Base-by-base conservation (phyloP, 179 eudicot species). In the Drosera spatulata region DNA sequence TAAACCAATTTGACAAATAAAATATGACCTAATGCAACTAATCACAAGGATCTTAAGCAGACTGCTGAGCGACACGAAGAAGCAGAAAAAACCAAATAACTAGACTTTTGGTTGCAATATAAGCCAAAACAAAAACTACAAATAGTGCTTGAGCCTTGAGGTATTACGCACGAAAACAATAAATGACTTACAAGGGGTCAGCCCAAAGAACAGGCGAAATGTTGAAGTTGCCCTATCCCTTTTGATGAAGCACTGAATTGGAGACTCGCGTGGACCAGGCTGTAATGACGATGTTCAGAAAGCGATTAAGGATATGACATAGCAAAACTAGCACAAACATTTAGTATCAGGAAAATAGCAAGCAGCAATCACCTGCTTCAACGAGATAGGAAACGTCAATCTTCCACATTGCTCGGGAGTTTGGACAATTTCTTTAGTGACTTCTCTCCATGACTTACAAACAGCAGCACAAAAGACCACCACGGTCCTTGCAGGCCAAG, bases 331-430 rank as follows among this genome's bases (percentile, higher is more conserved):
- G 42, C 6, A 4, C 38, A 5, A 50, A 39, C 9, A 39, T 54
- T 39, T 22, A 4, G 33, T 6, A n/a, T 9, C 11, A 9, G 3
- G 10, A 49, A 3, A 2, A 6, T 4, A 47, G 5, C 55, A 56
- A 56, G 38, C 38, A 64, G 46, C 13, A 53, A 13, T 41, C 60
- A 85, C 97, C 94, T 91, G 97, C 63, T 91, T 91, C 71, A 91
- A 71, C 41, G 97, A 91, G 79, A 91, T 85, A 1, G 97, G 97
- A 55, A 87, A 91, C 61, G 97, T 91, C 65, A 91, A 81, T 58
- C 76, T 79, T 65, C 97, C 97, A 69, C 96, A 87, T 72, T 81
- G 79, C 65, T 91, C 91, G 0, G 85, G 97, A 60, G 97, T 87
- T 79, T 83, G 86, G 37, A 91, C 97, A 66, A 83, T 91, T 73